These are phyloP conservation scores for Sutorius eximius DNA, from an alignment of 1,284 basidiomycete species.

Conservation along the genomic window DNA sequence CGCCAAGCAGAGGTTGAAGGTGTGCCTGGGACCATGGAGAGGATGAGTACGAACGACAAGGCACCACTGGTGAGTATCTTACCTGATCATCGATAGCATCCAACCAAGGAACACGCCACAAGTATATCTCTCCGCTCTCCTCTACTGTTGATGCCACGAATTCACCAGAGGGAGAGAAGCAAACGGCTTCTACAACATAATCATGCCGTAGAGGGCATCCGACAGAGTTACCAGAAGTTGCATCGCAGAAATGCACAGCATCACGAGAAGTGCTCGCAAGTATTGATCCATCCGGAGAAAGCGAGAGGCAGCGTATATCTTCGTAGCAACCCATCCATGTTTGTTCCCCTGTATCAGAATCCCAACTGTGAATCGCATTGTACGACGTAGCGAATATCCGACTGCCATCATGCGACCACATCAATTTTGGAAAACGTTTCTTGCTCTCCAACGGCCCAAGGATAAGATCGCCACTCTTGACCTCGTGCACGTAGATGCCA, in stretches of 20 bases:
- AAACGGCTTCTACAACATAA: fast-evolving
- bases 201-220: background rate
- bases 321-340: background rate
- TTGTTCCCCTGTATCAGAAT: background rate
- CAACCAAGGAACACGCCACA: slow-evolving; percentile 2
- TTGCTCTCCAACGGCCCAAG: too few species aligned
- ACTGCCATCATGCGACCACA: too few species aligned
- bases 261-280: slow-evolving; percentile 12
- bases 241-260: slow-evolving; percentile 15
- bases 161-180: slow-evolving; percentile 7
- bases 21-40: background rate
- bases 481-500: too few species aligned
- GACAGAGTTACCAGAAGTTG: background rate
- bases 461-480: too few species aligned
- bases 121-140: fast-evolving
- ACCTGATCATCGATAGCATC: background rate
- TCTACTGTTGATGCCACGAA: background rate
- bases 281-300: slow-evolving; percentile 7
- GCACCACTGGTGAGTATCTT: background rate
- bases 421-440: too few species aligned
- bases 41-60: background rate
- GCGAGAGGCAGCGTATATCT: background rate
- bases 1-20: too few species aligned
- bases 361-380: too few species aligned
- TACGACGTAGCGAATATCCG: too few species aligned